Percentiles rank a stretch among this genome's conserved stretches.
These are phyloP conservation scores for Petunia axillaris DNA, from an alignment of 257 asterid genomes.

Conservation along the genomic window DNA sequence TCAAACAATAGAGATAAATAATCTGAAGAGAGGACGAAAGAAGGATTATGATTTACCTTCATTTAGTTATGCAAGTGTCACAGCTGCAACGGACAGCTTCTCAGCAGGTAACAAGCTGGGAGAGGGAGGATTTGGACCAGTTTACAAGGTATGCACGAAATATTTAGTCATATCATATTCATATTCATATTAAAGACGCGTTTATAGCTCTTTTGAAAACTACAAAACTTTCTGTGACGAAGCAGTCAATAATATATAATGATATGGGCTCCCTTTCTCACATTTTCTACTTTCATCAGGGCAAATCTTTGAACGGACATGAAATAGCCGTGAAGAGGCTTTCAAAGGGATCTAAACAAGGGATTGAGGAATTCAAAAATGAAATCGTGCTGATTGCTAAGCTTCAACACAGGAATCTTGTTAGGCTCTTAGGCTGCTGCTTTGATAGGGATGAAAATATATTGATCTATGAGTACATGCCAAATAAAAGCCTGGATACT, in stretches of 20 bases:
- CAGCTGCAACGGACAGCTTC: constrained; percentile 46
- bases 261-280: no score
- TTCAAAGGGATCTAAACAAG: constrained; percentile 50
- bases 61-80: constrained; percentile 54
- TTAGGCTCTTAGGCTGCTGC: constrained; percentile 45
- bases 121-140: constrained; percentile 68
- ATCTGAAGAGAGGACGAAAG: constrained; percentile 10
- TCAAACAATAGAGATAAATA: constrained; percentile 22
- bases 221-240: neutral
- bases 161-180: neutral
- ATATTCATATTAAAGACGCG: no score
- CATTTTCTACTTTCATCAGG: constrained; percentile 29
- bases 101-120: constrained; percentile 52
- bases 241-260: no score
- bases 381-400: constrained; percentile 43
- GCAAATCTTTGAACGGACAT: constrained; percentile 39
- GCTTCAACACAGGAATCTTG: constrained; percentile 53
- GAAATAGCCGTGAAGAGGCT: constrained; percentile 56
- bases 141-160: constrained; percentile 46
- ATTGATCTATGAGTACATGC: constrained; percentile 21
- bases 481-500: constrained; percentile 47
- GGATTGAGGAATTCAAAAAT: constrained; percentile 14
- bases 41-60: constrained; percentile 42
- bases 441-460: constrained; percentile 45
- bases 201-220: no score